Evolutionary conservation across 2,329 filamentous ascomycete genomes (phyloP).

Genomic region (Ophiocordyceps unilateralis): DNA sequence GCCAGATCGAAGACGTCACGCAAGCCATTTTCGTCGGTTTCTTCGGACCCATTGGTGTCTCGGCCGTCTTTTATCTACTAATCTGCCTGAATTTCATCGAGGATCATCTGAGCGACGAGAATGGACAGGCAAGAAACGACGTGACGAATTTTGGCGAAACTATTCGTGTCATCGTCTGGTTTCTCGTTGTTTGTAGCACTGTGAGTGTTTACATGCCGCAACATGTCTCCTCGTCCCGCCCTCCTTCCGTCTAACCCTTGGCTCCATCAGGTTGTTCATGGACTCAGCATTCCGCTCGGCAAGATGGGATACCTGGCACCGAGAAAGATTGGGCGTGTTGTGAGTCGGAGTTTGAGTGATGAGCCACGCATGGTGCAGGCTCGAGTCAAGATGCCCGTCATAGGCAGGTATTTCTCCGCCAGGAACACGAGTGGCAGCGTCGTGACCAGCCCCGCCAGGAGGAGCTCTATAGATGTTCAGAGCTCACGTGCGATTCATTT

Average conservation of each 20-base stretch:
- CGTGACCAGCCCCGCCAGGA: too few relatives aligned
- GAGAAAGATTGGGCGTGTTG: conserved; percentile 30
- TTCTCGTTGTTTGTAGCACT: conserved; percentile 66
- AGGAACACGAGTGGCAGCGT: too few relatives aligned
- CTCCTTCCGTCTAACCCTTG: too few relatives aligned
- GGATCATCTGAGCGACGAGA: conserved; percentile 28
- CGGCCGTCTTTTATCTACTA: conserved; percentile 80
- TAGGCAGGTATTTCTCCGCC: too few relatives aligned
- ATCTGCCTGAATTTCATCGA: conserved; percentile 61
- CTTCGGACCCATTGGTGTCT: conserved; percentile 84
- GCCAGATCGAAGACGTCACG: conserved; percentile 16
- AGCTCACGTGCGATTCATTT: too few relatives aligned
- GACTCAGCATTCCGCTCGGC: conserved; percentile 57
- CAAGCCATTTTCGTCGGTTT: conserved; percentile 82
- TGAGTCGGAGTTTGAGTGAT: conserved; percentile 7
- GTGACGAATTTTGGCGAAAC: conserved; percentile 47
- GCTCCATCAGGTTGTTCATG: conserved; percentile 45
- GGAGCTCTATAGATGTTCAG: too few relatives aligned
- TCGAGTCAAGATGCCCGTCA: too few relatives aligned
- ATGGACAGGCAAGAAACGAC: conserved; percentile 46
- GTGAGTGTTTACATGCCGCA: conserved; percentile 37
- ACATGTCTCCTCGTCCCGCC: too few relatives aligned
- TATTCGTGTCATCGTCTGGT: conserved; percentile 66
- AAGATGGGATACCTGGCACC: conserved; percentile 48
- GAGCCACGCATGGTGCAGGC: too few relatives aligned